Conservation (phyloP, 805 yeast genomes). For the Candida pseudoglaebosa region DNA sequence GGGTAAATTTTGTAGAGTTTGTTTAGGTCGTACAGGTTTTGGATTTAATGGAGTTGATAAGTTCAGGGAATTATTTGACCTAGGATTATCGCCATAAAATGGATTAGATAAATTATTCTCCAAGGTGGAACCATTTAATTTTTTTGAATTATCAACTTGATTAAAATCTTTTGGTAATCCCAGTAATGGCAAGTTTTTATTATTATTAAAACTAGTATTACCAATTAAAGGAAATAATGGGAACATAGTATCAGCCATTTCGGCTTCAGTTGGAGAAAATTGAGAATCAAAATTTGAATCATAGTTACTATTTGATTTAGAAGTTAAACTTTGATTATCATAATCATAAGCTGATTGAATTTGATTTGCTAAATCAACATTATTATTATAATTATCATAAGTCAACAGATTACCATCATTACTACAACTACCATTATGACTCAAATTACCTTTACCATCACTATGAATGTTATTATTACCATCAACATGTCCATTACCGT, state of each 20-base stretch:
- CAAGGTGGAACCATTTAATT: neutral
- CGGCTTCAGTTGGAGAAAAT: conserved; percentile 16
- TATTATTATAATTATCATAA: neutral
- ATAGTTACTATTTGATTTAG: too few relatives aligned
- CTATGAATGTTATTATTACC: neutral
- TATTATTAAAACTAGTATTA: conserved; percentile 31
- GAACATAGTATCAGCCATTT: conserved; percentile 32
- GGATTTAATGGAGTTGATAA: too few relatives aligned
- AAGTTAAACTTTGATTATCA: too few relatives aligned
- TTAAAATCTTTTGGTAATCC: conserved; percentile 14
- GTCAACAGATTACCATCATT: neutral
- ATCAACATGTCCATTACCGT: neutral
- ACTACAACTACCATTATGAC: neutral
- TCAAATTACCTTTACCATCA: neutral
- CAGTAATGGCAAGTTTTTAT: conserved; percentile 32
- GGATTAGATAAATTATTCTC: neutral
- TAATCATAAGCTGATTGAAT: neutral
- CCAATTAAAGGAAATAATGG: conserved; percentile 44
- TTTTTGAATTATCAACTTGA: neutral
- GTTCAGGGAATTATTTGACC: too few relatives aligned
- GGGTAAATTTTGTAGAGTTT: neutral
- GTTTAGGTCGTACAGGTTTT: neutral
- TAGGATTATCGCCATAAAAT: too few relatives aligned
- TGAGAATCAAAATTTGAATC: conserved; percentile 6
- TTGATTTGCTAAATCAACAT: neutral